These are phyloP conservation scores for Leucogyrophana mollusca DNA, from an alignment of 768 basidiomycete genomes.

Conservation along the genomic window DNA sequence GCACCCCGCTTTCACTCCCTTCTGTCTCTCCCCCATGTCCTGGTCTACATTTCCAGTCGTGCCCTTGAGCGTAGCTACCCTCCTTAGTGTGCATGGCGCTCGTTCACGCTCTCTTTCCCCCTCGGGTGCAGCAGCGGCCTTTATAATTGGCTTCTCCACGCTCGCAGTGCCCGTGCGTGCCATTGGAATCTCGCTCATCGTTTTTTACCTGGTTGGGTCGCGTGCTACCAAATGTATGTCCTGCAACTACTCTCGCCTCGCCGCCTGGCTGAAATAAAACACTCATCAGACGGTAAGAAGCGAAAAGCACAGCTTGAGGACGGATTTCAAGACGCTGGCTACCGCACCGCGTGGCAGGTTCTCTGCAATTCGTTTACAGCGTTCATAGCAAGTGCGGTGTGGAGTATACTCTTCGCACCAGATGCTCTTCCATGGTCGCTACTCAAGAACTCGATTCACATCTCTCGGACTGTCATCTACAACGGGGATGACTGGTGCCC, in stretches of 20 bases:
- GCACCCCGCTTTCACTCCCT: too few species aligned
- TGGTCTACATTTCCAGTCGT: slow-evolving; percentile 33
- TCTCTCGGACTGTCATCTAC: slow-evolving; percentile 29
- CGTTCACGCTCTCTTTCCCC: slow-evolving; percentile 74
- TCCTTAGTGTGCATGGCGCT: slow-evolving; percentile 67
- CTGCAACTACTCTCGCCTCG: not conserved
- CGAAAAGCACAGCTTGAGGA: slow-evolving; percentile 77
- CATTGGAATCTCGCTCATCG: slow-evolving; percentile 66
- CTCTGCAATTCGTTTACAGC: slow-evolving; percentile 76
- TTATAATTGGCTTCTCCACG: slow-evolving; percentile 70
- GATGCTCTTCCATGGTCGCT: slow-evolving; percentile 37
- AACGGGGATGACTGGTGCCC: slow-evolving; percentile 60
- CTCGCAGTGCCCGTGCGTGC: slow-evolving; percentile 65
- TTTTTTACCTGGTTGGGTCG: slow-evolving; percentile 79
- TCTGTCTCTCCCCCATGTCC: slow-evolving; percentile 10
- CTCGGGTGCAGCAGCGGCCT: slow-evolving; percentile 75
- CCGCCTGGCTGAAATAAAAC: slow-evolving; percentile 1
- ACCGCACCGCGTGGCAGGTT: slow-evolving; percentile 79
- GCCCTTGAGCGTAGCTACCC: slow-evolving; percentile 46
- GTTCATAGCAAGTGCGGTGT: slow-evolving; percentile 53
- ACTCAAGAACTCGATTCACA: slow-evolving; percentile 9
- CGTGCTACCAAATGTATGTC: slow-evolving; percentile 78
- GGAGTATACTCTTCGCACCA: slow-evolving; percentile 62
- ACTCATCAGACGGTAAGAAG: slow-evolving; percentile 60
- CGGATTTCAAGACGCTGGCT: slow-evolving; percentile 71